These are phyloP conservation scores for Picea sitchensis DNA, from an alignment of 75 land plant genomes.

Conservation along the genomic window DNA sequence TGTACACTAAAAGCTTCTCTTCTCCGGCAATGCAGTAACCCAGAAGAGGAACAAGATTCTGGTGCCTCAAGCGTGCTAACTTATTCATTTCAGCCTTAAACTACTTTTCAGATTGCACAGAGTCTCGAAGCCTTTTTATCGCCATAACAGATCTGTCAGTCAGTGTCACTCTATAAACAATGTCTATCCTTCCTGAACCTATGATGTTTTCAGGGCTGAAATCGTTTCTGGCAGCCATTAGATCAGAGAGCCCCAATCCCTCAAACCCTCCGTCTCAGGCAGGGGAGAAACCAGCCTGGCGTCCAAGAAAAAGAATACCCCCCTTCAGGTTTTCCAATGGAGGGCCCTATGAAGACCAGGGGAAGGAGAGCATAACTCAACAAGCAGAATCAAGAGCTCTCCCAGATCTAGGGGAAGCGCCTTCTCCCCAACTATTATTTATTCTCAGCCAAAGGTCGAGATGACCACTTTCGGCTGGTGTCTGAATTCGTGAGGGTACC, in stretches of 20 bases:
- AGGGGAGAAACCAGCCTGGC: too few relatives aligned
- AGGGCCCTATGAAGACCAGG: too few relatives aligned
- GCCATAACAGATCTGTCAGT: constrained; percentile 76
- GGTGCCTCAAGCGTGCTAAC: constrained; percentile 59
- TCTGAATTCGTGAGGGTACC: too few relatives aligned
- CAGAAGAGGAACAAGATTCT: constrained; percentile 76
- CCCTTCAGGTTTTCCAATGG: too few relatives aligned
- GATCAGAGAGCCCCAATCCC: constrained; percentile 41
- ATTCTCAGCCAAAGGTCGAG: too few relatives aligned
- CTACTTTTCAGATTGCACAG: constrained; percentile 63
- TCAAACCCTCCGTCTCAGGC: too few relatives aligned
- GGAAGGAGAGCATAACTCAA: too few relatives aligned
- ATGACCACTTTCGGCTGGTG: too few relatives aligned
- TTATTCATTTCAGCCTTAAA: constrained; percentile 87
- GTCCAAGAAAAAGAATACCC: too few relatives aligned
- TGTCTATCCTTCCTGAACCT: constrained; percentile 66
- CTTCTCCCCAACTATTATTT: too few relatives aligned
- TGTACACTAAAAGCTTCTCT: constrained; percentile 83
- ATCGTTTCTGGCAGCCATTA: constrained; percentile 76
- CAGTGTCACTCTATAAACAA: constrained; percentile 67
- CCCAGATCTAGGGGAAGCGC: too few relatives aligned
- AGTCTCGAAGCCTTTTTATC: constrained; percentile 74
- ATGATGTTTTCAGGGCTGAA: constrained; percentile 65
- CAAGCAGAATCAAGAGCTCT: too few relatives aligned
- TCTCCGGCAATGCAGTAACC: constrained; percentile 79